Base-by-base conservation (phyloP, 2,329 filamentous ascomycete species). In the Ophiostoma populinum region DNA sequence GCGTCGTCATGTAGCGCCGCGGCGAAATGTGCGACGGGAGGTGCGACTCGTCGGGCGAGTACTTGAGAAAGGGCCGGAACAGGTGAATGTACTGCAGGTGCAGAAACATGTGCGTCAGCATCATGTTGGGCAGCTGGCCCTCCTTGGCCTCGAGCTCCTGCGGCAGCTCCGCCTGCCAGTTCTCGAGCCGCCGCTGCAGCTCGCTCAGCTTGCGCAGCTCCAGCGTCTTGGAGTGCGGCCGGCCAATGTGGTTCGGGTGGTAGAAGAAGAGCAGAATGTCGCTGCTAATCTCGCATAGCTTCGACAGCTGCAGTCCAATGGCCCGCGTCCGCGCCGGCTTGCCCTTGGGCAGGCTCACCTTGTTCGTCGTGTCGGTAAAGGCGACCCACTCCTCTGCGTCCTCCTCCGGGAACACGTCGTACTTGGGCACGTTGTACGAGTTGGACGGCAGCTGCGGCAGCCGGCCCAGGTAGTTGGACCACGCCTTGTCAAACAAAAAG, bases 401-500 rank as follows among this genome's bases (percentile, higher is more conserved):
- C 52, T 95, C 90, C 34, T 74, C 68, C 0, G 85, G 85, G 45
- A 93, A 90, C 9, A 94, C 82, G 40, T 94, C 86, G 44, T 83
- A 80, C 52, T 87, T 92, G 18, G 82, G 78, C 1, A 85, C 81
- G 22, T 78, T 92, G 47, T 83, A 80, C 7, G 80, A 80, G 20
- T 74, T 73, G 27, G 72, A 75, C 0, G 82, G 77, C 9, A 95
- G 61, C 53, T 94, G 87, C 9, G 90, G 87, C 42, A 94, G 64
- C 28, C 90, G 77, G 32, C 90, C 87, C 18, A 95, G 69, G 47
- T 95, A 95, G 52, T 94, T 95, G 33, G 86, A 93, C 86, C 87
- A 95, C 54, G 83, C 92, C 65, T 94, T 95, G 60, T 98, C 90
- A 52, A 95, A 92, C n/a, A 93, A 58, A 54, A 90, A 95, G 52